Evolutionary conservation across 2,329 filamentous ascomycete species (phyloP).

Genomic region (Drechmeria coniospora): DNA sequence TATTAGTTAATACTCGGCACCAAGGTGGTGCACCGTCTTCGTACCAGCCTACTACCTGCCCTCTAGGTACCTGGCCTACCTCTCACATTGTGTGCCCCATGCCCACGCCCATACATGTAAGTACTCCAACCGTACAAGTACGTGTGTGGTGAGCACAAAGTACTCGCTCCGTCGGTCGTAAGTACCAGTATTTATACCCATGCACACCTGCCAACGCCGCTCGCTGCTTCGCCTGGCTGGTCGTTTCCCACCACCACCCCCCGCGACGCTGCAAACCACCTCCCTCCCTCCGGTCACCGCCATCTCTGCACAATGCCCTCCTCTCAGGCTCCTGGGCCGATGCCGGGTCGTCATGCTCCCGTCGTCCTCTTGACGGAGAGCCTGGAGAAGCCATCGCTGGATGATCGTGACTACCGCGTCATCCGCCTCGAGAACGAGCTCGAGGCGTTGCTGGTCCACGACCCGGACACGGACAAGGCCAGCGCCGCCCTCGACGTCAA

Average conservation of each 20-base stretch:
- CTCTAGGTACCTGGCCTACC: too few species aligned
- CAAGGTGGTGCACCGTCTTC: too few species aligned
- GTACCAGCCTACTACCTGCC: too few species aligned
- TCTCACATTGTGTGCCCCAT: too few species aligned
- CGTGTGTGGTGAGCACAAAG: too few species aligned
- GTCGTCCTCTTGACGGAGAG: slow-evolving; percentile 43
- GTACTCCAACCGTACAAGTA: too few species aligned
- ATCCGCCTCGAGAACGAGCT: slow-evolving; percentile 73
- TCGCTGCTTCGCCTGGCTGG: too few species aligned
- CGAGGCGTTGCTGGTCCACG: slow-evolving; percentile 84
- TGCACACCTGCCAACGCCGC: too few species aligned
- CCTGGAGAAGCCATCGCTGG: slow-evolving; percentile 69
- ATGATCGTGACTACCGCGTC: slow-evolving; percentile 78
- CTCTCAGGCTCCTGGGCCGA: slow-evolving; percentile 18
- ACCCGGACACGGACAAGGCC: slow-evolving; percentile 90
- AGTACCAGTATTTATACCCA: not conserved
- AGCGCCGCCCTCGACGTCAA: slow-evolving; percentile 91
- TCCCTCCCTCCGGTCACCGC: slow-evolving; percentile 1
- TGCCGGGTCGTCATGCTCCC: slow-evolving; percentile 13
- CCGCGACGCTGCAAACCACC: not conserved
- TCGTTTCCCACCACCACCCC: not conserved
- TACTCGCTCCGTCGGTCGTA: too few species aligned
- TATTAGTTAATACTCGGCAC: too few species aligned
- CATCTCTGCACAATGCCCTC: slow-evolving; percentile 13
- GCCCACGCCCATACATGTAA: too few species aligned